Percentiles rank a stretch among this genome's conserved stretches.
phyloP scores from a whole-genome alignment of 2,329 filamentous ascomycete genomes.

The Colletotrichum spaethianum region DNA sequence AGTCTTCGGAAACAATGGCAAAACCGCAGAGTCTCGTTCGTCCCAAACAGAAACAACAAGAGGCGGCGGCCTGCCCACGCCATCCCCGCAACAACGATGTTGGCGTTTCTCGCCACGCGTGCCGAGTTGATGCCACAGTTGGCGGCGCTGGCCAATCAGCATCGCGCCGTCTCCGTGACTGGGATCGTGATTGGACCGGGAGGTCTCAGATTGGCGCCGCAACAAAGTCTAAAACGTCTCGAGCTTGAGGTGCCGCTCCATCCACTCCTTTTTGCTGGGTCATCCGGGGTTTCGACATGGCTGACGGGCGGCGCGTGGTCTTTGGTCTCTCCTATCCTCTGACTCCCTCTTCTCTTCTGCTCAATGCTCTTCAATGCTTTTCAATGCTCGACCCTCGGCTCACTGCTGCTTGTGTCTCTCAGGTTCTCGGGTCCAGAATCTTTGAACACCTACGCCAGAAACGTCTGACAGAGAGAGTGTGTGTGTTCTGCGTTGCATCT shows the following conservation, averaged over 20 bases:
- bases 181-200: neutral
- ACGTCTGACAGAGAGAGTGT: no score
- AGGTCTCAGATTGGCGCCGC: neutral
- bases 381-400: no score
- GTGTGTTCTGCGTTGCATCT: neutral
- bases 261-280: neutral
- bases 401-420: no score
- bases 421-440: no score
- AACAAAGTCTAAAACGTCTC: slow-evolving; percentile 37
- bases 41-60: slow-evolving; percentile 11
- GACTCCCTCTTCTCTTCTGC: no score
- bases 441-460: no score
- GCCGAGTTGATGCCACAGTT: slow-evolving; percentile 14
- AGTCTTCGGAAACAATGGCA: slow-evolving; percentile 5
- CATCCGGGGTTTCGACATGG: neutral
- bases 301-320: no score
- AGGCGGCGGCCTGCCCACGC: neutral
- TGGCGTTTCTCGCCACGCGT: slow-evolving; percentile 11
- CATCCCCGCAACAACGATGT: neutral
- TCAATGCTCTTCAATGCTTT: no score
- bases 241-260: slow-evolving; percentile 19
- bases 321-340: no score
- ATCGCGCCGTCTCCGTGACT: no score
- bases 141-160: neutral
- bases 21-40: slow-evolving; percentile 19